Base-by-base conservation (phyloP, 1,284 basidiomycete species). In the Marasmius fiardii region DNA sequence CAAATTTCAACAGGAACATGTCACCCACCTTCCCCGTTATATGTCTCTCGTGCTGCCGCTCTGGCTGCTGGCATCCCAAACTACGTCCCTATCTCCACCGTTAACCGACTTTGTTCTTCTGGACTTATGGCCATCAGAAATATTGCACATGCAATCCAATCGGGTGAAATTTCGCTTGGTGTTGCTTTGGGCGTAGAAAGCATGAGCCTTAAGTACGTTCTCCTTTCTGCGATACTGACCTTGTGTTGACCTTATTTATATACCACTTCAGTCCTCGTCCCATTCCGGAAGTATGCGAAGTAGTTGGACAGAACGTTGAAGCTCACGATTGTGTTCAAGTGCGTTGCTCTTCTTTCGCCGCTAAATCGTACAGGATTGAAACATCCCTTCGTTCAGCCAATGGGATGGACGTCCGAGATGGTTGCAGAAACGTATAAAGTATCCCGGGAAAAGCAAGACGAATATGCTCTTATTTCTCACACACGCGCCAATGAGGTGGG, bases 351-450 rank as follows among this genome's bases (percentile, higher is more conserved):
- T 12, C 14, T 16, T 16, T 37, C 45, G n/a, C 11, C 20, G 3
- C 10, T 21, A 16, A 11, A 23, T 49, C 14, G 37, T 26, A 43
- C n/a, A 18, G n/a, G n/a, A 20, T n/a, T 41, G 1, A 39, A 23
- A 37, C 28, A 47, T 20, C 20, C 28, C 23, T 3, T 18, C 31
- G 26, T 18, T 16, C 61, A 93, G 89, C 90, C 93, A 14, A 95
- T 95, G 92, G 92, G 93, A 11, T 94, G 92, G 92, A 94, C 92
- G 1, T 91, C 90, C 2, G 92, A 95, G 68, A 88, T 91, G 82
- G 89, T 92, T 18, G 90, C 90, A 16, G 71, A 86, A 61, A 77
- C 83, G 23, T 95, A 88, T 73, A 79, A 85, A 37, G 74, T 95
- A 55, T 78, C 89, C 16, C 83, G 92, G 14, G 72, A 82, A 65